phyloP scores from a whole-genome alignment of 495 filamentous ascomycete genomes.

The Xylaria grammica region DNA sequence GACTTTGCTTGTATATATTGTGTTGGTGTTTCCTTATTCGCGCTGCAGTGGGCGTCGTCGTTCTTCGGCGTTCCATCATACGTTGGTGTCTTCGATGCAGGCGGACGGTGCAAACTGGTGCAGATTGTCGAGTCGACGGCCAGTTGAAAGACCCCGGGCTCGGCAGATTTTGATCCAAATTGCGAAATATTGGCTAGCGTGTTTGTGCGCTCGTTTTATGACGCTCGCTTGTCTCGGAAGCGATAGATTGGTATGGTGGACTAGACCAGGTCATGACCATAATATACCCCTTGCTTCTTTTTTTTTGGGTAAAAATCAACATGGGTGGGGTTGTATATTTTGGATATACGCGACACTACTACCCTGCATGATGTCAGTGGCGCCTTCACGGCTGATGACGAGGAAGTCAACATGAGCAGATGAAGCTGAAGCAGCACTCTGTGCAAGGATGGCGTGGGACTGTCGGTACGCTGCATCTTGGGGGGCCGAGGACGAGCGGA shows the following conservation, averaged over 20 bases:
- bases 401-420: neutral
- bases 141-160: neutral
- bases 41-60: constrained; percentile 12
- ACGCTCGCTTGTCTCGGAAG: constrained; percentile 5
- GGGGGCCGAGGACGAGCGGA: neutral
- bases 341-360: neutral
- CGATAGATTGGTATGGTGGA: constrained; percentile 8
- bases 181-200: neutral
- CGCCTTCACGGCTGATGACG: constrained; percentile 2
- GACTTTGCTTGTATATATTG: constrained; percentile 35
- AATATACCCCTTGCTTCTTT: constrained; percentile 22
- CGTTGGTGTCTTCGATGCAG: constrained; percentile 16
- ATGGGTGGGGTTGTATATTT: constrained; percentile 9
- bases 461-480: neutral
- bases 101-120: neutral
- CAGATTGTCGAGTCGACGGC: neutral
- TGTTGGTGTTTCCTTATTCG: constrained; percentile 25
- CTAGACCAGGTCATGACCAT: constrained; percentile 15
- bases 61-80: constrained; percentile 24
- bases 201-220: neutral
- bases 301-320: neutral
- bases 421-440: neutral
- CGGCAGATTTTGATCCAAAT: neutral
- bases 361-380: constrained; percentile 5
- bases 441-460: neutral